Evolutionary conservation across 306 rosid species (phyloP).

Genomic region (Cucumis hystrix): DNA sequence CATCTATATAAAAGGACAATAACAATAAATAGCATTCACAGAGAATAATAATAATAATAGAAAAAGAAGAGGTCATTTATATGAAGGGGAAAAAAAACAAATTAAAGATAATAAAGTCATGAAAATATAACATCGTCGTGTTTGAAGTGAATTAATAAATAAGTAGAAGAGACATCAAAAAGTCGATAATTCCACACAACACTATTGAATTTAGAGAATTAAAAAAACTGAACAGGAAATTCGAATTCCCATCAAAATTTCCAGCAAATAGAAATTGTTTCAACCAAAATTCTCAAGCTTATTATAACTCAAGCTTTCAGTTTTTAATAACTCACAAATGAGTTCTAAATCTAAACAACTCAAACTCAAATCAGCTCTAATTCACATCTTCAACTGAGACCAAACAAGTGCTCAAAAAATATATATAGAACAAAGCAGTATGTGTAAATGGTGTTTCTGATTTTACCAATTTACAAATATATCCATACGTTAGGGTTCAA

Average conservation of each 20-base stretch:
- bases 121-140: too few species aligned
- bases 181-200: too few species aligned
- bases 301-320: neutral
- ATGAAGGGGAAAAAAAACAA: too few species aligned
- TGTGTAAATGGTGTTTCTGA: neutral
- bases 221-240: neutral
- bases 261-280: neutral
- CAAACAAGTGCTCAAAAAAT: neutral
- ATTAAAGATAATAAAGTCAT: too few species aligned
- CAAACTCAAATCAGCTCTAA: neutral
- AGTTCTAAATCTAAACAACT: neutral
- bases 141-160: too few species aligned
- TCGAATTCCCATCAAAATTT: neutral
- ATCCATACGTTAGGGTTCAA: neutral
- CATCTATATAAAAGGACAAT: too few species aligned
- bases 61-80: too few species aligned
- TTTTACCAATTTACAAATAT: neutral
- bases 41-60: too few species aligned
- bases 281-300: neutral
- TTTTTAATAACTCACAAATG: neutral
- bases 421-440: neutral
- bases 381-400: neutral
- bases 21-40: too few species aligned
- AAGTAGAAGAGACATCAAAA: too few species aligned
- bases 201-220: too few species aligned